Conservation (phyloP, 345 rosid species). For the Chamaenerion angustifolium region DNA sequence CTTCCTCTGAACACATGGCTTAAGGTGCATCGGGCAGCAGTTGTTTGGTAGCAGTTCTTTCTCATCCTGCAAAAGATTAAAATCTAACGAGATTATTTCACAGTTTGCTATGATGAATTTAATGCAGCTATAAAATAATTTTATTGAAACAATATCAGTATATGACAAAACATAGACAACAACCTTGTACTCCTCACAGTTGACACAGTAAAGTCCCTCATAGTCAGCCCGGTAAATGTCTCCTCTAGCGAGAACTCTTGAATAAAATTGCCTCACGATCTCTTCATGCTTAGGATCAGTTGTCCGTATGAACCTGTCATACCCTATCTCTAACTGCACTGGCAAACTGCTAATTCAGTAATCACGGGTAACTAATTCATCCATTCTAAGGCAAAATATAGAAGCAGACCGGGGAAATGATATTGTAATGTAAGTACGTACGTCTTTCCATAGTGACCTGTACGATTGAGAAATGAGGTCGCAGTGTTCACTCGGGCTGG, state of each 20-base stretch:
- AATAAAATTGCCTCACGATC: conserved; percentile 74
- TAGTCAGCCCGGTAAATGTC: conserved; percentile 88
- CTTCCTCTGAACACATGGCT: conserved; percentile 67
- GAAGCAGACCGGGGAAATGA: no score
- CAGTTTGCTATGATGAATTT: no score
- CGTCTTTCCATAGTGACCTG: conserved; percentile 70
- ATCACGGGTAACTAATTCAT: no score
- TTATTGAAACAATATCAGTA: no score
- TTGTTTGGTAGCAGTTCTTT: conserved; percentile 66
- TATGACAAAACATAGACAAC: no score
- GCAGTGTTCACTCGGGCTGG: conserved; percentile 70
- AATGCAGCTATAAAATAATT: no score
- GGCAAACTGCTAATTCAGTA: conserved; percentile 4
- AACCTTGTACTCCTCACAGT: conserved; percentile 96
- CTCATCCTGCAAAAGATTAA: conserved; percentile 51
- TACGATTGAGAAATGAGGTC: conserved; percentile 68
- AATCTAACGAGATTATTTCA: no score
- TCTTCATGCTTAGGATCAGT: conserved; percentile 85
- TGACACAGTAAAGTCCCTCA: conserved; percentile 86
- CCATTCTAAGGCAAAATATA: no score
- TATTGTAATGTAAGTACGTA: conserved; percentile 2
- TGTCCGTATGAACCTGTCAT: conserved; percentile 85
- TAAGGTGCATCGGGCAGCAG: conserved; percentile 70
- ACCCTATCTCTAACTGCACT: conserved; percentile 57
- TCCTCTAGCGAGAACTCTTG: conserved; percentile 62